A percentile compares a stretch with the other conserved stretches of the same genome.
phyloP scores from a whole-genome alignment of 1,139 yeast genomes.

The Sugiyamaella paludigena region DNA sequence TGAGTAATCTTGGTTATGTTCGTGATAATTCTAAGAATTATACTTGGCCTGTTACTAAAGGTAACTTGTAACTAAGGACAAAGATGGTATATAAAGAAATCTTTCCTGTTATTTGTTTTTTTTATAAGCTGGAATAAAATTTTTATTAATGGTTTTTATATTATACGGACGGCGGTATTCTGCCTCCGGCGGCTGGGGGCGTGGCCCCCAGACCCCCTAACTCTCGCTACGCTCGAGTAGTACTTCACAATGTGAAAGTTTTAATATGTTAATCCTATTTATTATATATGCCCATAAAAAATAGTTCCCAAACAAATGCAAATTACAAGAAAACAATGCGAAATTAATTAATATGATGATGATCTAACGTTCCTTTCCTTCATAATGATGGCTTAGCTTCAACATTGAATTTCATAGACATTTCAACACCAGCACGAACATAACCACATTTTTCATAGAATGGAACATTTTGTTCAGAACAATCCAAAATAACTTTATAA shows the following conservation, averaged over 20 bases:
- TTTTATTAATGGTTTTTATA: too few relatives aligned
- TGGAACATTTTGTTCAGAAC: constrained; percentile 73
- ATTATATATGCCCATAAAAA: constrained; percentile 9
- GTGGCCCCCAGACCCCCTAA: too few relatives aligned
- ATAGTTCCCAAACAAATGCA: neutral
- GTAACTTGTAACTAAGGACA: constrained; percentile 23
- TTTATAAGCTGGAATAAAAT: neutral
- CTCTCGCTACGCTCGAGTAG: constrained; percentile 7
- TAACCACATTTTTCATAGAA: constrained; percentile 88
- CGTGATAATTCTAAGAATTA: constrained; percentile 41
- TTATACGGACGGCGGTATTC: too few relatives aligned
- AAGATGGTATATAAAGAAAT: neutral
- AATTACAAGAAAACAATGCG: constrained; percentile 10
- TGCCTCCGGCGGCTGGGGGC: too few relatives aligned
- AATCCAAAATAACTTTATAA: constrained; percentile 87
- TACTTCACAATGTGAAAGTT: neutral
- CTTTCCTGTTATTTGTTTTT: too few relatives aligned
- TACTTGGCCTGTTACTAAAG: constrained; percentile 35
- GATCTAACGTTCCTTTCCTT: too few relatives aligned
- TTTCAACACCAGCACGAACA: constrained; percentile 58
- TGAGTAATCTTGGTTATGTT: constrained; percentile 67
- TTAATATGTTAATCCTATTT: neutral
- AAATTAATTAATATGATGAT: constrained; percentile 1
- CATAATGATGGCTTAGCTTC: constrained; percentile 24
- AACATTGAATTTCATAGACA: constrained; percentile 44